phyloP scores from a whole-genome alignment of 371 early-diverging fungal species.

The Cokeromyces recurvatus region DNA sequence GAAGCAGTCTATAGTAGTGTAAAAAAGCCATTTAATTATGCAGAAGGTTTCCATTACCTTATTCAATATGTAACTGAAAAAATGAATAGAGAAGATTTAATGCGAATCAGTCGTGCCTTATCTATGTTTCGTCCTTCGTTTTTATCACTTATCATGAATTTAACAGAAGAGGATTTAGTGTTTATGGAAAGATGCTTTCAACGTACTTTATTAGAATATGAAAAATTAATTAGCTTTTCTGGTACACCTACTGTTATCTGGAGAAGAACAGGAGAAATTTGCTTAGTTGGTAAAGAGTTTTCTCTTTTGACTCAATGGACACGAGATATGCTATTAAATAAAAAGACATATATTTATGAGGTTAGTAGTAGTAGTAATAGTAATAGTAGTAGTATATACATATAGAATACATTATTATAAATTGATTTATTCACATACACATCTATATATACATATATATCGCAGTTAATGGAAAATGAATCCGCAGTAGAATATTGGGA shows the following conservation, averaged over 20 bases:
- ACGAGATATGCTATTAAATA: conserved; percentile 70
- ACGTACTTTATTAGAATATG: conserved; percentile 68
- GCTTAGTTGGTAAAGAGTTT: conserved; percentile 90
- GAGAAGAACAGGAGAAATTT: conserved; percentile 91
- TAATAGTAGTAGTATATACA: too few relatives aligned
- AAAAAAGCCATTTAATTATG: conserved; percentile 78
- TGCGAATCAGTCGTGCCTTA: conserved; percentile 82
- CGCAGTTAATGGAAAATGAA: conserved; percentile 83
- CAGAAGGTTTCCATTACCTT: conserved; percentile 85
- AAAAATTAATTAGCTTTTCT: conserved; percentile 69
- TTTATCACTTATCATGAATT: conserved; percentile 85
- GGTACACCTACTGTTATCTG: conserved; percentile 94
- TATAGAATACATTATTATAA: conserved; percentile 5
- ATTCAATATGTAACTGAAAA: conserved; percentile 76
- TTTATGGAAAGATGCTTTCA: conserved; percentile 94
- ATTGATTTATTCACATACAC: background rate
- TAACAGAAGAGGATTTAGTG: conserved; percentile 86
- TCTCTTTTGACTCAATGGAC: conserved; percentile 86
- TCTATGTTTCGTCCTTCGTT: conserved; percentile 90
- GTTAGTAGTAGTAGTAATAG: too few relatives aligned
- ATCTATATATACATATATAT: conserved; percentile 1
- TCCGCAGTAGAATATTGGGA: conserved; percentile 94
- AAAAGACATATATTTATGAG: conserved; percentile 69
- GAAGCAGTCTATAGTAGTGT: conserved; percentile 66
- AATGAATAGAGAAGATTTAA: conserved; percentile 81